Conservation (phyloP, 306 rosid genomes). For the Lithocarpus polystachyus region DNA sequence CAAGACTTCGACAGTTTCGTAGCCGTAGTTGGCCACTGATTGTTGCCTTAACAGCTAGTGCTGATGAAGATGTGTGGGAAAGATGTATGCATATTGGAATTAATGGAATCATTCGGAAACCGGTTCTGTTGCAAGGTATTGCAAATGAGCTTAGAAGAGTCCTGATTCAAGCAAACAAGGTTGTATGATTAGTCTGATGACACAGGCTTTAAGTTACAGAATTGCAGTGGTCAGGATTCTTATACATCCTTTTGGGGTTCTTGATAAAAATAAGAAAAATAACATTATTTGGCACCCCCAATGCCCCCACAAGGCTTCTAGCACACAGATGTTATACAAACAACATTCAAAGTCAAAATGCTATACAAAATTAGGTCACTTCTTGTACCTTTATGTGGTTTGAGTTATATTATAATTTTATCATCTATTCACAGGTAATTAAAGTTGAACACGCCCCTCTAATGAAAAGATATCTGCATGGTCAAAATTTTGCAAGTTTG, state of each 20-base stretch:
- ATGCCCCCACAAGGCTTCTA: conserved; percentile 25
- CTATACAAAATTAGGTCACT: conserved; percentile 50
- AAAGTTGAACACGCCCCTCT: not conserved
- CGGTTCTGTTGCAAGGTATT: conserved; percentile 76
- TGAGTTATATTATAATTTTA: conserved; percentile 3
- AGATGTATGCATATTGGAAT: conserved; percentile 77
- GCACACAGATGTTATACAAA: conserved; percentile 46
- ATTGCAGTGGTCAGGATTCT: conserved; percentile 23
- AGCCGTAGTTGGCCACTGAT: conserved; percentile 86
- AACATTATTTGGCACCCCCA: conserved; percentile 27
- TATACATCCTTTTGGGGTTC: conserved; percentile 21
- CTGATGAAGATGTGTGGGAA: conserved; percentile 83
- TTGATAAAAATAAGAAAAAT: conserved; percentile 36
- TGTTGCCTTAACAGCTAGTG: conserved; percentile 62
- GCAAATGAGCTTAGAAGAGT: conserved; percentile 76
- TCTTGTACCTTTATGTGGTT: conserved; percentile 2
- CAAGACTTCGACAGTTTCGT: conserved; percentile 63
- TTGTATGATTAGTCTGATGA: conserved; percentile 39
- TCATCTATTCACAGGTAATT: conserved; percentile 5
- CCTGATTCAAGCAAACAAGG: conserved; percentile 65
- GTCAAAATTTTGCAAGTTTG: not conserved
- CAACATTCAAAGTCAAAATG: conserved; percentile 42
- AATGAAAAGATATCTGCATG: not conserved
- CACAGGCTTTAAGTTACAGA: conserved; percentile 22
- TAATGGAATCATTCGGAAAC: conserved; percentile 78